Evolutionary conservation across 805 yeast genomes (phyloP).

Genomic region (Wickerhamomyces tratensis): DNA sequence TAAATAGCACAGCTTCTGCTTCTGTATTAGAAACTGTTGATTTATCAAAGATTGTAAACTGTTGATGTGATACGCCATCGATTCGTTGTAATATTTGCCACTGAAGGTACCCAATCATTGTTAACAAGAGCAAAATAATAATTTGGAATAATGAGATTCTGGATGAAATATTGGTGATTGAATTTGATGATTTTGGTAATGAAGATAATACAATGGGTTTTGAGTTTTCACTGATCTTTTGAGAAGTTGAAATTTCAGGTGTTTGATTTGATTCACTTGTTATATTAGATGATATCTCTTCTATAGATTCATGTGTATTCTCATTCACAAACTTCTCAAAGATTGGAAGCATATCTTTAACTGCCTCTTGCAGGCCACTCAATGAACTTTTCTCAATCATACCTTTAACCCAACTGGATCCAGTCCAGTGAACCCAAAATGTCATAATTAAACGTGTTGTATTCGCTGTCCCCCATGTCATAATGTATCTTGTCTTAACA

Average conservation of each 20-base stretch:
- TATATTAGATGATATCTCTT: constrained; percentile 1
- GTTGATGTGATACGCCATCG: not conserved
- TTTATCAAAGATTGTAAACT: not conserved
- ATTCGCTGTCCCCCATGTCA: constrained; percentile 67
- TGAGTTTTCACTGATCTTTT: not conserved
- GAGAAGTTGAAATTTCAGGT: too few relatives aligned
- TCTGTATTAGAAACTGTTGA: not conserved
- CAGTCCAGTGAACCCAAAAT: constrained; percentile 82
- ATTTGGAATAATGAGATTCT: constrained; percentile 5
- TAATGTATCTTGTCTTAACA: constrained; percentile 60
- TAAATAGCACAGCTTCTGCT: constrained; percentile 6
- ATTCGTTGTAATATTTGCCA: constrained; percentile 6
- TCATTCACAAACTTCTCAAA: constrained; percentile 17
- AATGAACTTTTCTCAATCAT: constrained; percentile 80
- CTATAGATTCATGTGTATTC: constrained; percentile 7
- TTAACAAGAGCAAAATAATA: constrained; percentile 4
- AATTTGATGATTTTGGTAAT: not conserved
- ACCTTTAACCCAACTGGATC: constrained; percentile 84
- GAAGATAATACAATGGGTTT: not conserved
- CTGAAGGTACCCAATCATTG: constrained; percentile 8
- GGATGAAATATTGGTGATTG: not conserved
- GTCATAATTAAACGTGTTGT: constrained; percentile 52
- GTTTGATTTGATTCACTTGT: too few relatives aligned
- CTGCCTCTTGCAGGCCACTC: constrained; percentile 67
- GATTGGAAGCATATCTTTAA: constrained; percentile 32